Evolutionary conservation across 306 rosid species (phyloP).

Genomic region (Luffa acutangula): DNA sequence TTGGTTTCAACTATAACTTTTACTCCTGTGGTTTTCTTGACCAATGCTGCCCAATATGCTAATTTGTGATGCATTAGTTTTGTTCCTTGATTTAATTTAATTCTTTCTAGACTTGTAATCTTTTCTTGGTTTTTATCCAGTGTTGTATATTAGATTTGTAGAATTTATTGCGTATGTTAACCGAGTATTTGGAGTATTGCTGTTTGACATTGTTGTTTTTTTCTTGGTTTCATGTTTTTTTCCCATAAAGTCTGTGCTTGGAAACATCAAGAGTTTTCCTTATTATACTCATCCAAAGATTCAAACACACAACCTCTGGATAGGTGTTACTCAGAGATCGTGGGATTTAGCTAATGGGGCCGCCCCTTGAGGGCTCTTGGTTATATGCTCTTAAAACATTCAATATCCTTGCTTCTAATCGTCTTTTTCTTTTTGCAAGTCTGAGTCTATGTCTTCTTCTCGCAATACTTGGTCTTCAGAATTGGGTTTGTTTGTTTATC

Average conservation of each 20-base stretch:
- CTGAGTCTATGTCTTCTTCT: background rate
- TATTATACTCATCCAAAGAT: background rate
- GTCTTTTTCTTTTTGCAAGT: background rate
- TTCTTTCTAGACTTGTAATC: background rate
- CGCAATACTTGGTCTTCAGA: background rate
- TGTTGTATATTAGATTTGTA: background rate
- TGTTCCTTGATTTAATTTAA: background rate
- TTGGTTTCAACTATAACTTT: background rate
- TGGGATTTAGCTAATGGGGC: background rate
- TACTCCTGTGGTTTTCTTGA: background rate
- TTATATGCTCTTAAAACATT: background rate
- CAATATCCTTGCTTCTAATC: background rate
- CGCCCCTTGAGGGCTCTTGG: background rate
- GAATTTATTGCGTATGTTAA: background rate
- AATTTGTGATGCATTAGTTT: background rate
- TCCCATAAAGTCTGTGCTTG: background rate
- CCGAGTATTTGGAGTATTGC: background rate
- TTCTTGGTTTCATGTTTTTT: background rate
- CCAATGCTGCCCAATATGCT: background rate
- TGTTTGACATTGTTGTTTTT: background rate
- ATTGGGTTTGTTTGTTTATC: background rate
- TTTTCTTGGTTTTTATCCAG: background rate
- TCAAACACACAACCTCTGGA: background rate
- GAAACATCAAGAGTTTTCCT: background rate
- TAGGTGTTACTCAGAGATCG: background rate